These are phyloP conservation scores for Xylariaceae sp. DNA, from an alignment of 2,329 filamentous ascomycete species.

Conservation along the genomic window DNA sequence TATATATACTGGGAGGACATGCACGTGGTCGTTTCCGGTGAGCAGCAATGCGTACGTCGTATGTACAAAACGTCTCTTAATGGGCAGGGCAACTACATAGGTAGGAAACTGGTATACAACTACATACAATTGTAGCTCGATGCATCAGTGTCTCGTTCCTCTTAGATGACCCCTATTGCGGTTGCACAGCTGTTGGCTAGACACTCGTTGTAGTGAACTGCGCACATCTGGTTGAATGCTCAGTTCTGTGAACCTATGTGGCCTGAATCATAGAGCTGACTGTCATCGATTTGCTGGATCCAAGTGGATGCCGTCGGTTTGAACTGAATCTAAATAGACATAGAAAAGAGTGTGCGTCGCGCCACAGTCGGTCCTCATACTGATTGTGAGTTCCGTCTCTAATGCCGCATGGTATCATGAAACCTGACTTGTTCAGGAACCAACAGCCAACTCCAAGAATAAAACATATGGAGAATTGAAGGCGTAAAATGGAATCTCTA, in stretches of 20 bases:
- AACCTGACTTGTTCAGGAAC: constrained; percentile 8
- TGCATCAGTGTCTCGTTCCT: neutral
- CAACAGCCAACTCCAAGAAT: constrained; percentile 21
- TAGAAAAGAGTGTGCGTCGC: constrained; percentile 20
- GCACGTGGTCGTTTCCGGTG: neutral
- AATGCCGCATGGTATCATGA: constrained; percentile 16
- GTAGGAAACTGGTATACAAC: neutral
- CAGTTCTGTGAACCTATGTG: neutral
- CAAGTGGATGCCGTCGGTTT: constrained; percentile 13
- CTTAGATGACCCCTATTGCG: neutral
- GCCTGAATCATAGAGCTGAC: constrained; percentile 19
- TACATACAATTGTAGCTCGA: neutral
- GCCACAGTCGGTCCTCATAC: constrained; percentile 10
- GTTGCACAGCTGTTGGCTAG: neutral
- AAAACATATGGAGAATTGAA: constrained; percentile 14
- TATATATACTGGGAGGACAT: neutral
- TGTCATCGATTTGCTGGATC: constrained; percentile 22
- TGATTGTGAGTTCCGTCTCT: constrained; percentile 7
- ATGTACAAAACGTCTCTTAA: too few relatives aligned
- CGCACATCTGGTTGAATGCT: neutral
- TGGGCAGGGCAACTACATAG: neutral
- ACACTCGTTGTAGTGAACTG: neutral
- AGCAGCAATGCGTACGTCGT: too few relatives aligned
- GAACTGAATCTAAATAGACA: constrained; percentile 19
- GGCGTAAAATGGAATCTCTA: constrained; percentile 1